Conservation (phyloP, 345 rosid genomes). For the Schrenkiella parvula region DNA sequence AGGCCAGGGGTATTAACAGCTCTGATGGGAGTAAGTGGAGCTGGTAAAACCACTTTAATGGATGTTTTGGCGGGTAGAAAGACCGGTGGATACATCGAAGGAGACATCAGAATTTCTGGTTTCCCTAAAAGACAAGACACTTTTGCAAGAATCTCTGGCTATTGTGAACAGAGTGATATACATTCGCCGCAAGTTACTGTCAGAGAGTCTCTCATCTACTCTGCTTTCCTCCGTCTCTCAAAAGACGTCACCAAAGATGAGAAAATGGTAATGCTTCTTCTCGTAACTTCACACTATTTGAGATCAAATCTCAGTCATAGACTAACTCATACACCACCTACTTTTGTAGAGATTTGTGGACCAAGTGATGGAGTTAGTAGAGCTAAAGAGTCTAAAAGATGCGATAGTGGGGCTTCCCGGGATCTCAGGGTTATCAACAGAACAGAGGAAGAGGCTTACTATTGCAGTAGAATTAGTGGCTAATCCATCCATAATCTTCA, state of each 20-base stretch:
- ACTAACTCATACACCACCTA: neutral
- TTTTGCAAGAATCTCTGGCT: constrained; percentile 92
- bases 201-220: constrained; percentile 75
- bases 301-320: neutral
- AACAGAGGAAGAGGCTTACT: constrained; percentile 79
- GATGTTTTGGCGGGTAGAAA: constrained; percentile 96
- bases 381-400: constrained; percentile 54
- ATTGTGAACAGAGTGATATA: constrained; percentile 85
- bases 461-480: constrained; percentile 83
- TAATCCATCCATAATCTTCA: constrained; percentile 84
- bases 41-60: constrained; percentile 96
- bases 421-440: constrained; percentile 73
- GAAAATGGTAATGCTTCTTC: constrained; percentile 53
- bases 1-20: constrained; percentile 94
- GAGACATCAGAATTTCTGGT: constrained; percentile 81
- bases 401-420: constrained; percentile 70
- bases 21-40: constrained; percentile 96
- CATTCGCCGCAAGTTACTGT: constrained; percentile 93
- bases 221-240: constrained; percentile 84
- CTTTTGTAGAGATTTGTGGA: constrained; percentile 56
- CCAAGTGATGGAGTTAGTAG: constrained; percentile 66
- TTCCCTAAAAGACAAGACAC: constrained; percentile 82
- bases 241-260: constrained; percentile 66
- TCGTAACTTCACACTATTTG: neutral
- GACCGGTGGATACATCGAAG: constrained; percentile 86